These are phyloP conservation scores for Lizonia empirigonia DNA, from an alignment of 2,329 filamentous ascomycete species.

Conservation along the genomic window DNA sequence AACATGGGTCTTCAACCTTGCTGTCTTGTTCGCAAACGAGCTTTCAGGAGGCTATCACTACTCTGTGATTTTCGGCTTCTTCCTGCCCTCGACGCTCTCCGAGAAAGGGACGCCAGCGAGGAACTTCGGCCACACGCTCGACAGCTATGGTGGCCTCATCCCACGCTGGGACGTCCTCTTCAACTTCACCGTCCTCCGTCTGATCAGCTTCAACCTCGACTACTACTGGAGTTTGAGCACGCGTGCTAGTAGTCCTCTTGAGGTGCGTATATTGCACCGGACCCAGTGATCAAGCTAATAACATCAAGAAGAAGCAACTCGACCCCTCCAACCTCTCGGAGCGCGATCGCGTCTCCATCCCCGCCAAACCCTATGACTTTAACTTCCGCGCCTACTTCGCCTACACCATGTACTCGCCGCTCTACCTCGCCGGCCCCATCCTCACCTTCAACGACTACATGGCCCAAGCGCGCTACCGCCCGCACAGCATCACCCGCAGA, in stretches of 20 bases:
- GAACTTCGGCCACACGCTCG: slow-evolving; percentile 73
- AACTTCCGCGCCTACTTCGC: slow-evolving; percentile 85
- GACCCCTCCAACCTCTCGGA: slow-evolving; percentile 88
- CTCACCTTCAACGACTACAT: slow-evolving; percentile 98
- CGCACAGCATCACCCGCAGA: slow-evolving; percentile 69
- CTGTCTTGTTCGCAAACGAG: slow-evolving; percentile 87
- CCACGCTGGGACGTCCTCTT: slow-evolving; percentile 96
- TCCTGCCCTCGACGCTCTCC: slow-evolving; percentile 52
- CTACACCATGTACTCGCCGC: slow-evolving; percentile 87
- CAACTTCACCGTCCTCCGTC: slow-evolving; percentile 88
- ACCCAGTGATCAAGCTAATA: slow-evolving; percentile 59
- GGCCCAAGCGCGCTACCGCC: slow-evolving; percentile 76
- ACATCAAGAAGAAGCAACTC: slow-evolving; percentile 93
- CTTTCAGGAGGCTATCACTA: slow-evolving; percentile 78
- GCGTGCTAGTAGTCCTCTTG: slow-evolving; percentile 67
- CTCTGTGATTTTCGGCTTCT: slow-evolving; percentile 62
- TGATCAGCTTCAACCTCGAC: slow-evolving; percentile 97
- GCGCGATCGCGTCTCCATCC: slow-evolving; percentile 78
- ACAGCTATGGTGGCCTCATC: slow-evolving; percentile 82
- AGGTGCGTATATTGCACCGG: slow-evolving; percentile 65
- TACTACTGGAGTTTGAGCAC: slow-evolving; percentile 88
- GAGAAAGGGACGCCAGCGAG: slow-evolving; percentile 54
- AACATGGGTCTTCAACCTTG: slow-evolving; percentile 91
- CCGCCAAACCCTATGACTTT: slow-evolving; percentile 74
- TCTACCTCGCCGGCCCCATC: slow-evolving; percentile 92